A percentile compares a stretch with the other conserved stretches of the same genome.
Conservation (phyloP, 2,329 filamentous ascomycete genomes). For the Talaromyces sp. region DNA sequence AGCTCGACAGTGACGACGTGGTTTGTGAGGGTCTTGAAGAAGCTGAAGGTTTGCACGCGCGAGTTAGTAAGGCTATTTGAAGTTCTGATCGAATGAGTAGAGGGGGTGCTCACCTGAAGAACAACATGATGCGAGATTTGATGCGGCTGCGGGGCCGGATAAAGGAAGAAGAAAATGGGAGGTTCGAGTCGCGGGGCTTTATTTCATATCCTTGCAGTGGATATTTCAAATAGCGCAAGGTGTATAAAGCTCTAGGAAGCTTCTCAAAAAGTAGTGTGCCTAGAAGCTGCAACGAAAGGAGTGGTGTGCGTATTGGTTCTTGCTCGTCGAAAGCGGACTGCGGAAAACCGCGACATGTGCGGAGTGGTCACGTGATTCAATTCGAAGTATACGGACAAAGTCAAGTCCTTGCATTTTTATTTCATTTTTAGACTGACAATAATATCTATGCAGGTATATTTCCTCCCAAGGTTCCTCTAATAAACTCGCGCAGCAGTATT, state of each 20-base stretch:
- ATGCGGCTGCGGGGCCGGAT: not conserved
- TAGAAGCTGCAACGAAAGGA: not conserved
- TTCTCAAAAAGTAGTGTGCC: not conserved
- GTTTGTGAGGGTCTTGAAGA: constrained; percentile 98
- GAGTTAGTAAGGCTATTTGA: not conserved
- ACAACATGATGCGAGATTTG: constrained; percentile 39
- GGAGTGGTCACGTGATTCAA: not conserved
- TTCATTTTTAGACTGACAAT: not conserved
- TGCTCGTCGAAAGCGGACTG: not conserved
- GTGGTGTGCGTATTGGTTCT: not conserved
- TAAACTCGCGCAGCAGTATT: not conserved
- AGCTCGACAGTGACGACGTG: constrained; percentile 96
- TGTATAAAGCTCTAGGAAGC: not conserved
- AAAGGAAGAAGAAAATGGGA: not conserved
- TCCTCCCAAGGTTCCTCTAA: not conserved
- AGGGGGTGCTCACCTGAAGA: constrained; percentile 43
- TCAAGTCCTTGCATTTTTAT: not conserved
- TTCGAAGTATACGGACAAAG: not conserved
- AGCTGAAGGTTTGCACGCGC: constrained; percentile 48
- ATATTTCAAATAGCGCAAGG: not conserved
- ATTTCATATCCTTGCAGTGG: not conserved
- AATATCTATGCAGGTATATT: not conserved
- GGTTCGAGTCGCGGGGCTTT: not conserved
- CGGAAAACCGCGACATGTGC: not conserved
- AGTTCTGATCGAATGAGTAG: not conserved